A percentile compares a stretch with the other conserved stretches of the same genome.
Evolutionary conservation across 2,329 filamentous ascomycete genomes (phyloP).

Genomic region (Colletotrichum shisoi): DNA sequence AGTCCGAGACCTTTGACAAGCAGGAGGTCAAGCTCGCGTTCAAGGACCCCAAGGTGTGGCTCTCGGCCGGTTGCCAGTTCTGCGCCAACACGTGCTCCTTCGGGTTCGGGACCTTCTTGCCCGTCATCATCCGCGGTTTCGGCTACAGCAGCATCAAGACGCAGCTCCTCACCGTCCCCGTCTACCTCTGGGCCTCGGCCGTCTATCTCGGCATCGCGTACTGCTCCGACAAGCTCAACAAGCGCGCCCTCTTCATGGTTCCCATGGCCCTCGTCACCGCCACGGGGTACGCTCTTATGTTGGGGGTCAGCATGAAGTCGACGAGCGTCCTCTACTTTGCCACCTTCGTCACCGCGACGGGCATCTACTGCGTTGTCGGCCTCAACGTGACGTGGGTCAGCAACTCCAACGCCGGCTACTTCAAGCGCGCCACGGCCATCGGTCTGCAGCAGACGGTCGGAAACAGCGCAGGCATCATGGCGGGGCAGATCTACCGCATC

Average conservation of each 20-base stretch:
- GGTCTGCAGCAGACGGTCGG: conserved; percentile 49
- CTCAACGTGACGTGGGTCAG: conserved; percentile 52
- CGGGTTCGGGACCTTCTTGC: conserved; percentile 66
- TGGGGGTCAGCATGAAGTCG: conserved; percentile 56
- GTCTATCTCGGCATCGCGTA: conserved; percentile 56
- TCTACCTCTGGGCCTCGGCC: conserved; percentile 61
- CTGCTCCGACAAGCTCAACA: conserved; percentile 54
- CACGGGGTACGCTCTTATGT: conserved; percentile 58
- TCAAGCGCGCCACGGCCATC: conserved; percentile 56
- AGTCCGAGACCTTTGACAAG: conserved; percentile 58
- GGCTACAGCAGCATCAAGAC: conserved; percentile 60
- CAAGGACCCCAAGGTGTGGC: conserved; percentile 61
- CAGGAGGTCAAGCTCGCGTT: conserved; percentile 57
- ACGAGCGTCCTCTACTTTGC: conserved; percentile 31
- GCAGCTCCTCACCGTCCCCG: conserved; percentile 65
- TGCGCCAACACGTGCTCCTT: conserved; percentile 63
- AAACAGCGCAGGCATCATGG: conserved; percentile 57
- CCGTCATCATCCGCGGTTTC: conserved; percentile 61
- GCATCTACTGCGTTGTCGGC: conserved; percentile 45
- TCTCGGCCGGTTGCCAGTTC: conserved; percentile 60
- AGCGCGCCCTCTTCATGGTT: conserved; percentile 54
- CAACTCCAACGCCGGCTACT: conserved; percentile 55
- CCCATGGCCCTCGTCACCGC: conserved; percentile 59
- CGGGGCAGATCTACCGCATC: conserved; percentile 48
- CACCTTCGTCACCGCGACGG: conserved; percentile 17